Conservation (phyloP, 1,284 basidiomycete species). For the Leccinum fuscescens region DNA sequence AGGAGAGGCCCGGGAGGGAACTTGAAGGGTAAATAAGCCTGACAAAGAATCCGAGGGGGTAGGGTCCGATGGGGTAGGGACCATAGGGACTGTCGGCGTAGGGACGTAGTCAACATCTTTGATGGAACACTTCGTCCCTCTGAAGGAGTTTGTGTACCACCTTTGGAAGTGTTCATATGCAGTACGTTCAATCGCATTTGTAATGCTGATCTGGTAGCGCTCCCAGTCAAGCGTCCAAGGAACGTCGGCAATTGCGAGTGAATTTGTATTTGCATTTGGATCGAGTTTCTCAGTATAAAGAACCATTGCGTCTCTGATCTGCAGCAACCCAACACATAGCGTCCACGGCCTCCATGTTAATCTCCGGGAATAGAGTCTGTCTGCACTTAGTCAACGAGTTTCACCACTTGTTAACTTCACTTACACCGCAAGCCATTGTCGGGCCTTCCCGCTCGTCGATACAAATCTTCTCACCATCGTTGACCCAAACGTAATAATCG, state of each 20-base stretch:
- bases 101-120: not conserved
- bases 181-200: not conserved
- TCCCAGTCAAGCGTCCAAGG: not conserved
- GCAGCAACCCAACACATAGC: not conserved
- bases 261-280: not conserved
- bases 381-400: not conserved
- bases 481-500: not conserved
- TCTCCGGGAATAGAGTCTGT: not conserved
- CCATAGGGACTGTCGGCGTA: no score
- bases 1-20: not conserved
- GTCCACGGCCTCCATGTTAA: not conserved
- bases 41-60: no score
- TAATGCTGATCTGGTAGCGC: not conserved
- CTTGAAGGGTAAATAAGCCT: no score
- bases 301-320: not conserved
- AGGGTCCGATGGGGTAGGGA: no score
- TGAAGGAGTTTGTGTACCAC: not conserved
- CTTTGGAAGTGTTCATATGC: not conserved
- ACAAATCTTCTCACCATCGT: not conserved
- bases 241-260: not conserved
- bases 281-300: not conserved
- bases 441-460: not conserved
- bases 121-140: not conserved
- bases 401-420: not conserved
- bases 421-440: not conserved